phyloP scores from a whole-genome alignment of 2,329 filamentous ascomycete genomes.

The Epichloe uncinata region DNA sequence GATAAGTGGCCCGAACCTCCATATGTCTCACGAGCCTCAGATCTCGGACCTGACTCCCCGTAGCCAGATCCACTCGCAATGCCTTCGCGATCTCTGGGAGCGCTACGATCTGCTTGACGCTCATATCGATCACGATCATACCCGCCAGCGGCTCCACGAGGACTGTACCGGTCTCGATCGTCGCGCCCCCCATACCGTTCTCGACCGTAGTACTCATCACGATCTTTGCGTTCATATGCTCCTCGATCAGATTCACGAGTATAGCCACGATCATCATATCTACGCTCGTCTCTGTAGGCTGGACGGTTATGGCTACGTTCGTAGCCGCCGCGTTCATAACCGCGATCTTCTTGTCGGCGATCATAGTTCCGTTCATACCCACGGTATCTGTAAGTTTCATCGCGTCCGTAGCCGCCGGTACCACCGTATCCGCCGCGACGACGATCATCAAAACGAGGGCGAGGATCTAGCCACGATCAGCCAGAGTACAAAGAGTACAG shows the following conservation, averaged over 20 bases:
- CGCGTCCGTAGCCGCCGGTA: conserved; percentile 30
- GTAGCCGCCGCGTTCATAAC: conserved; percentile 28
- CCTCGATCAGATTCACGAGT: conserved; percentile 46
- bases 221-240: conserved; percentile 37
- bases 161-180: conserved; percentile 30
- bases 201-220: conserved; percentile 26
- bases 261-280: conserved; percentile 33
- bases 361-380: conserved; percentile 30
- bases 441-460: conserved; percentile 44
- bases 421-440: conserved; percentile 47
- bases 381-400: conserved; percentile 46
- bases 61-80: conserved; percentile 25
- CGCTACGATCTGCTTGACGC: conserved; percentile 28
- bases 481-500: neutral
- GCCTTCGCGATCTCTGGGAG: conserved; percentile 26
- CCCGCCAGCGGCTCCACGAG: conserved; percentile 25
- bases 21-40: conserved; percentile 30
- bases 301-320: conserved; percentile 34
- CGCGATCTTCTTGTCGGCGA: conserved; percentile 31
- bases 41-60: conserved; percentile 27
- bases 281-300: conserved; percentile 23
- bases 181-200: conserved; percentile 30
- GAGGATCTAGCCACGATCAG: conserved; percentile 19
- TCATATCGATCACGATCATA: conserved; percentile 39
- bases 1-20: conserved; percentile 23